These are phyloP conservation scores for Corynespora cassiicola DNA, from an alignment of 2,329 filamentous ascomycete species.

Conservation along the genomic window DNA sequence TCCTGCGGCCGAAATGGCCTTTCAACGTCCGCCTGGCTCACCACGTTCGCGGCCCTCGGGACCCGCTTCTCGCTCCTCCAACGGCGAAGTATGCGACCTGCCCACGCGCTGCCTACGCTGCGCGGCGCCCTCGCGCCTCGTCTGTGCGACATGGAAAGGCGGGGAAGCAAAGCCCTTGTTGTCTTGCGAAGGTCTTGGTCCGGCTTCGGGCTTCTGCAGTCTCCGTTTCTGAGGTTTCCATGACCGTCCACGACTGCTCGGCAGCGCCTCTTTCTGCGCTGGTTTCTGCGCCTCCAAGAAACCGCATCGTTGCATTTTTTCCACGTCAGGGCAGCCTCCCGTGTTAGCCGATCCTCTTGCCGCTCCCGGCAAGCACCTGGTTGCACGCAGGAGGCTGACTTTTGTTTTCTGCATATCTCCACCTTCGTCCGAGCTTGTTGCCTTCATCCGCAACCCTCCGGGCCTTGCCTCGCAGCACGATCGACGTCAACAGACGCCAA, in stretches of 20 bases:
- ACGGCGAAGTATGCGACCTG: not conserved
- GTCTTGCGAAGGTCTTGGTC: not conserved
- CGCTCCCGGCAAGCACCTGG: too few species aligned
- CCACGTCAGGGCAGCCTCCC: not conserved
- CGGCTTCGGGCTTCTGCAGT: conserved; percentile 4
- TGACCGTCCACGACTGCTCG: not conserved
- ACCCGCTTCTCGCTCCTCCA: not conserved
- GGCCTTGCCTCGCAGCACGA: conserved; percentile 15
- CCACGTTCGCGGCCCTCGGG: not conserved
- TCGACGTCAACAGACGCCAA: conserved; percentile 13
- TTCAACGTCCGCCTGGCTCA: not conserved
- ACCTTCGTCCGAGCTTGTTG: conserved; percentile 3
- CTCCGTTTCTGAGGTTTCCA: conserved; percentile 1
- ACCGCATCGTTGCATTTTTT: not conserved
- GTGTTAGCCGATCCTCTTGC: not conserved
- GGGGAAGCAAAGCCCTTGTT: conserved; percentile 1
- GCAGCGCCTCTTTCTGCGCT: not conserved
- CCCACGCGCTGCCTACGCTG: not conserved
- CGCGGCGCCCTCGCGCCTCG: not conserved
- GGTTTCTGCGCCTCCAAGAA: not conserved
- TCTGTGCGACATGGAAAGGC: not conserved
- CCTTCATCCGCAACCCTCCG: conserved; percentile 3
- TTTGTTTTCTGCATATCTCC: conserved; percentile 1
- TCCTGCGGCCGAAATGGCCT: not conserved
- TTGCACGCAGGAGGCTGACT: not conserved